phyloP scores from a whole-genome alignment of 106 monocot genomes.

The Platanthera zijinensis region DNA sequence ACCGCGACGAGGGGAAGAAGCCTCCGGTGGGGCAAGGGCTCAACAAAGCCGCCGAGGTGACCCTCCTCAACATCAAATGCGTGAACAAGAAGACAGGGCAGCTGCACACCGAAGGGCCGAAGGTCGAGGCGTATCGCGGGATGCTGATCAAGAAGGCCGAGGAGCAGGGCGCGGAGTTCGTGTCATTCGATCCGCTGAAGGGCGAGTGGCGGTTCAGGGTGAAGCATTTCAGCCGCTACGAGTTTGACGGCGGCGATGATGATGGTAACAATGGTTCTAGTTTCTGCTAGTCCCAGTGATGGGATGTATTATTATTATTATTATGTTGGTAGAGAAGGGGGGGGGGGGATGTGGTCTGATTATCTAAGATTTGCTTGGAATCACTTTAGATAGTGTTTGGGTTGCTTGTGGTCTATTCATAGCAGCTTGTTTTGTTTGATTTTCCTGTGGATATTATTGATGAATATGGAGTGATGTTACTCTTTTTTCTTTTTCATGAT shows the following conservation, averaged over 20 bases:
- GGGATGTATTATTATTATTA: too few relatives aligned
- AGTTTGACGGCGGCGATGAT: constrained; percentile 13
- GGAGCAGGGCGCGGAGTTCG: constrained; percentile 89
- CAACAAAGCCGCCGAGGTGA: constrained; percentile 87
- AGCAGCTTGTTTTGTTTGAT: too few relatives aligned
- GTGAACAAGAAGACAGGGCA: constrained; percentile 74
- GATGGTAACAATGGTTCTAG: neutral
- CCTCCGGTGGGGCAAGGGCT: constrained; percentile 83
- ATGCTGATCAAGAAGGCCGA: constrained; percentile 64
- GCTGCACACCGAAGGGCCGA: constrained; percentile 60
- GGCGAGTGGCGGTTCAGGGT: constrained; percentile 95
- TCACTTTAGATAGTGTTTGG: too few relatives aligned
- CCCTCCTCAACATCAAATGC: constrained; percentile 79
- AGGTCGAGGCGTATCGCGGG: constrained; percentile 64
- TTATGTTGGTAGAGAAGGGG: too few relatives aligned
- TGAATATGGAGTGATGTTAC: too few relatives aligned
- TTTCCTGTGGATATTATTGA: too few relatives aligned
- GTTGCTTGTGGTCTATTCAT: too few relatives aligned
- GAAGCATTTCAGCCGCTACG: constrained; percentile 72
- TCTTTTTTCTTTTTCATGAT: too few relatives aligned
- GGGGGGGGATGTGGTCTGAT: too few relatives aligned
- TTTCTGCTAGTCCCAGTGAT: too few relatives aligned
- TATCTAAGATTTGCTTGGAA: too few relatives aligned
- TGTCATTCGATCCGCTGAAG: constrained; percentile 58
- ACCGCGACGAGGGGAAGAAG: constrained; percentile 72